Conservation (phyloP, 495 filamentous ascomycete genomes). For the Pseudomonodictys pantanalensis region DNA sequence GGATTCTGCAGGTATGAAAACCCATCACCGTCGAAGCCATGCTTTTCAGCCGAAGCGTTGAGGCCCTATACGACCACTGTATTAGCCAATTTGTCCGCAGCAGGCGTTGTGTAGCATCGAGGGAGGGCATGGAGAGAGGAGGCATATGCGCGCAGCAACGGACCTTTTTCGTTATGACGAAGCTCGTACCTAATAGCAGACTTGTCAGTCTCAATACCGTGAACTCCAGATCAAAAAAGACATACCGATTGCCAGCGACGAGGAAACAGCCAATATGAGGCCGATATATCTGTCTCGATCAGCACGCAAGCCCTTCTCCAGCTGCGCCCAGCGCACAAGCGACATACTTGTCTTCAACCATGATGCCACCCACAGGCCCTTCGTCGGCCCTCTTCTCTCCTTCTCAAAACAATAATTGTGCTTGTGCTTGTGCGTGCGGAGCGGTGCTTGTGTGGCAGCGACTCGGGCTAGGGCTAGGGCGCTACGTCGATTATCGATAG, state of each 20-base stretch:
- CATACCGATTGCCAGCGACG: constrained; percentile 91
- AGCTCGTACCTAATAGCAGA: constrained; percentile 67
- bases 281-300: constrained; percentile 74
- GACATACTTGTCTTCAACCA: constrained; percentile 85
- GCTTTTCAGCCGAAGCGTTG: constrained; percentile 80
- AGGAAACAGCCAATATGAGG: constrained; percentile 80
- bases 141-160: constrained; percentile 29
- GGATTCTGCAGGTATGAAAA: constrained; percentile 90
- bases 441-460: constrained; percentile 23
- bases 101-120: background rate
- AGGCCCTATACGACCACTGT: constrained; percentile 60
- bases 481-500: constrained; percentile 23
- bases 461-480: background rate
- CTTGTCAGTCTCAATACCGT: constrained; percentile 34
- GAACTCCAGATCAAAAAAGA: constrained; percentile 17
- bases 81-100: constrained; percentile 7
- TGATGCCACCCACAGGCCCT: constrained; percentile 47
- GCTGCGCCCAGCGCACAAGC: background rate
- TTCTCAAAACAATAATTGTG: background rate
- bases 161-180: constrained; percentile 92
- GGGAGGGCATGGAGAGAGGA: background rate
- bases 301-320: constrained; percentile 5
- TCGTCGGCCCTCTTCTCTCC: background rate
- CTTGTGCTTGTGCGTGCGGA: constrained; percentile 7
- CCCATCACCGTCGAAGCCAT: constrained; percentile 96